A percentile compares a stretch with the other conserved stretches of the same genome.
Conservation (phyloP, 192 early-diverging fungal genomes). For the Borealophlyctis nickersoniae region DNA sequence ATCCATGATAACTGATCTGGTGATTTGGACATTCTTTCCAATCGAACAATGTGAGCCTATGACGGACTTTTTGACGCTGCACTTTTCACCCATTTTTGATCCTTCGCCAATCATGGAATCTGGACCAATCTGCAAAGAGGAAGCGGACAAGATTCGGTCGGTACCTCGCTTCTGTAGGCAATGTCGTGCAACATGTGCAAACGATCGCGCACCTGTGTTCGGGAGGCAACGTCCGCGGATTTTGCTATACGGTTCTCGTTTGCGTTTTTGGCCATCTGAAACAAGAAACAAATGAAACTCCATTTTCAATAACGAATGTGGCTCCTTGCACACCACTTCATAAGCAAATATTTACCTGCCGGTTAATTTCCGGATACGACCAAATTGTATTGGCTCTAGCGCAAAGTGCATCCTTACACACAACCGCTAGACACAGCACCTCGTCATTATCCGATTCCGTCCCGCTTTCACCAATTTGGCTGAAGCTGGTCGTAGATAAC, state of each 20-base stretch:
- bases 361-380: constrained; percentile 86
- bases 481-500: constrained; percentile 30
- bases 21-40: constrained; percentile 94
- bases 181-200: background rate
- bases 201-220: constrained; percentile 49
- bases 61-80: constrained; percentile 89
- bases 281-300: background rate
- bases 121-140: constrained; percentile 56
- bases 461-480: background rate
- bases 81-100: constrained; percentile 85
- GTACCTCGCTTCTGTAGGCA: background rate
- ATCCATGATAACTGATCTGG: constrained; percentile 96
- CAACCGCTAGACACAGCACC: constrained; percentile 42
- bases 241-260: constrained; percentile 59
- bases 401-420: constrained; percentile 57
- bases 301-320: too few species aligned
- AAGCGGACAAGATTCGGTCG: too few species aligned
- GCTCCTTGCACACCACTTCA: too few species aligned
- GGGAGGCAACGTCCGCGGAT: constrained; percentile 64
- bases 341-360: constrained; percentile 30
- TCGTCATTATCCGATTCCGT: constrained; percentile 11
- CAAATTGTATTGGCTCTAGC: constrained; percentile 80
- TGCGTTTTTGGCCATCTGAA: constrained; percentile 13
- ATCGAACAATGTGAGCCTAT: constrained; percentile 93
- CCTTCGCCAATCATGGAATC: constrained; percentile 91